Evolutionary conservation across 2,329 filamentous ascomycete species (phyloP).

Genomic region (Grosmannia huntii): DNA sequence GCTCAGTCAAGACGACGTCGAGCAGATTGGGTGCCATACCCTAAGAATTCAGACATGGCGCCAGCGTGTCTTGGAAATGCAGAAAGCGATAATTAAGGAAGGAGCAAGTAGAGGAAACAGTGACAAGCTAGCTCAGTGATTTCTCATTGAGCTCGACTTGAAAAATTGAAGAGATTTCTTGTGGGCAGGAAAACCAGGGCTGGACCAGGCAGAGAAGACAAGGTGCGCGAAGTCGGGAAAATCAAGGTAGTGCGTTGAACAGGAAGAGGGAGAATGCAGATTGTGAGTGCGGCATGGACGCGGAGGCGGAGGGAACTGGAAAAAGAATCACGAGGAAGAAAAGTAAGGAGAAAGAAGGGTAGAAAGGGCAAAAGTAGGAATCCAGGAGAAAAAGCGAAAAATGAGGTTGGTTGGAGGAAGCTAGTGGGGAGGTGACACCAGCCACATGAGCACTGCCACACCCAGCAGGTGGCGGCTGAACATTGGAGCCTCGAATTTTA

Average conservation of each 20-base stretch:
- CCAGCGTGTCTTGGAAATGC: neutral
- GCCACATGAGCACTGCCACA: slow-evolving; percentile 1
- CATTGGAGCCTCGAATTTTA: no score
- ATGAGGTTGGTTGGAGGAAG: neutral
- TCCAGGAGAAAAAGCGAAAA: neutral
- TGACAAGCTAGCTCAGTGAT: neutral
- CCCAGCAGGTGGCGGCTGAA: neutral
- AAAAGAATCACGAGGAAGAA: neutral
- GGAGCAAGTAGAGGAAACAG: neutral
- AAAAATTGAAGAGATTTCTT: neutral
- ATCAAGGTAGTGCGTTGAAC: neutral
- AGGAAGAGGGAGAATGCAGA: neutral
- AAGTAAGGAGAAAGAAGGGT: neutral
- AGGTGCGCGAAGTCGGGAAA: neutral
- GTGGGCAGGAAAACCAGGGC: neutral
- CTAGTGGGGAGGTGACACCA: neutral
- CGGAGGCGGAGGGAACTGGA: neutral
- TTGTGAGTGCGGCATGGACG: neutral
- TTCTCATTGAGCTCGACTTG: neutral
- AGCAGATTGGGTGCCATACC: slow-evolving; percentile 1
- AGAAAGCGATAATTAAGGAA: neutral
- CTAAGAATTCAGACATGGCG: slow-evolving; percentile 10
- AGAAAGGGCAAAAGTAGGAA: neutral
- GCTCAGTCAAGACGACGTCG: neutral
- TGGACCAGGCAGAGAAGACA: neutral